Conservation (phyloP, 345 rosid species). For the Melaleuca alternifolia region DNA sequence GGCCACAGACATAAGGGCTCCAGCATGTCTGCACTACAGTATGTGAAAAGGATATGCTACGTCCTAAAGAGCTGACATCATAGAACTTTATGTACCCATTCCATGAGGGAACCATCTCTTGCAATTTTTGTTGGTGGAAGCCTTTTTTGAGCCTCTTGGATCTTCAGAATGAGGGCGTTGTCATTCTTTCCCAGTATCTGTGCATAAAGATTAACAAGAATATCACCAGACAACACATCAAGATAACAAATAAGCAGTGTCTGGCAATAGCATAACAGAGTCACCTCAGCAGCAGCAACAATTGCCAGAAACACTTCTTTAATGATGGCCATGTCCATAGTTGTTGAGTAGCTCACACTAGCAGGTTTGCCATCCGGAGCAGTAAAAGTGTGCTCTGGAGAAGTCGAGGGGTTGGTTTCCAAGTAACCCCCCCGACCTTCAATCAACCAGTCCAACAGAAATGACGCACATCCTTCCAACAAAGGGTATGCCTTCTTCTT, state of each 20-base stretch:
- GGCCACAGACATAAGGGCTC: neutral
- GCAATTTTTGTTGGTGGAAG: conserved; percentile 74
- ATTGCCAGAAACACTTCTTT: conserved; percentile 68
- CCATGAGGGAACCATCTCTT: conserved; percentile 88
- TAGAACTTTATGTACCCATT: conserved; percentile 50
- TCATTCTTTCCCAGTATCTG: conserved; percentile 61
- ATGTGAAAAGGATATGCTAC: neutral
- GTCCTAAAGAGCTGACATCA: neutral
- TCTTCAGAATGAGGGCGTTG: conserved; percentile 47
- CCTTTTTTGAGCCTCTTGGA: conserved; percentile 47
- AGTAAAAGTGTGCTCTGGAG: conserved; percentile 81
- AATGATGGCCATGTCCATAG: conserved; percentile 89
- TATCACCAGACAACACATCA: neutral
- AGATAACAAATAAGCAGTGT: neutral
- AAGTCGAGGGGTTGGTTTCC: conserved; percentile 93
- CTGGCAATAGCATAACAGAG: neutral
- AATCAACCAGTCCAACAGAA: conserved; percentile 92
- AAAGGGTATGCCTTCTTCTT: conserved; percentile 70
- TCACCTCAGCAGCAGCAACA: conserved; percentile 81
- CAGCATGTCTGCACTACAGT: neutral
- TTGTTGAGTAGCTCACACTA: conserved; percentile 86
- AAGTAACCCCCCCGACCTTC: conserved; percentile 70
- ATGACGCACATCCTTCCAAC: conserved; percentile 75
- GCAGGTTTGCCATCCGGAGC: conserved; percentile 78
- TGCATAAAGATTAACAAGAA: conserved; percentile 1